Percentiles rank a stretch among this genome's conserved stretches.
Evolutionary conservation across 2,329 filamentous ascomycete genomes (phyloP).

Genomic region (Microdochium paspali): DNA sequence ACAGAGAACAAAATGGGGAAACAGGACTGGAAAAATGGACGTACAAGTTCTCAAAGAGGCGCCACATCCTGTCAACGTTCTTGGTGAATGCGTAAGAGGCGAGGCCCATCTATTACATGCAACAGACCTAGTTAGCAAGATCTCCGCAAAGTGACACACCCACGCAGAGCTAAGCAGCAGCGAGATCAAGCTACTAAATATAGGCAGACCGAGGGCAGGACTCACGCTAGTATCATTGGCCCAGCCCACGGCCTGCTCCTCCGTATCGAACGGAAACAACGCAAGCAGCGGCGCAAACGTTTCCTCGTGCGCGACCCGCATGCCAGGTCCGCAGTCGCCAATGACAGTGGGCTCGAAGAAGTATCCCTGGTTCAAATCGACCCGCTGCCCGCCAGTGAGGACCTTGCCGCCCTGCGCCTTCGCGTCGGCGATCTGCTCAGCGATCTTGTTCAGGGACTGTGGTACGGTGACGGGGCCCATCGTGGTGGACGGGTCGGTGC

Average conservation of each 20-base stretch:
- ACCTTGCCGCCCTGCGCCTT: slow-evolving; percentile 51
- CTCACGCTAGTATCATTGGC: slow-evolving; percentile 43
- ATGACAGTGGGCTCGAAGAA: slow-evolving; percentile 5
- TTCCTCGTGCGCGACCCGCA: slow-evolving; percentile 35
- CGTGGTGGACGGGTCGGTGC: slow-evolving; percentile 43
- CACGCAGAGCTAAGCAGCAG: too few species aligned
- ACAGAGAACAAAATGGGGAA: too few species aligned
- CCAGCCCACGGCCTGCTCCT: slow-evolving; percentile 41
- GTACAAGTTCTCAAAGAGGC: slow-evolving; percentile 43
- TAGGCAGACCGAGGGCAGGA: too few species aligned
- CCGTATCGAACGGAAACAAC: slow-evolving; percentile 44
- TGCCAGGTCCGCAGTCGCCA: slow-evolving; percentile 1
- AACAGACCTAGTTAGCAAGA: too few species aligned
- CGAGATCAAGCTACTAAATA: too few species aligned
- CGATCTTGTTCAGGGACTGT: slow-evolving; percentile 44
- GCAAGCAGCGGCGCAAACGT: slow-evolving; percentile 50
- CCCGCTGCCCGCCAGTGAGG: slow-evolving; percentile 42
- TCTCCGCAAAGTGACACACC: too few species aligned
- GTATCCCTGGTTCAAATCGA: slow-evolving; percentile 6
- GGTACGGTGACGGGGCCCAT: slow-evolving; percentile 52
- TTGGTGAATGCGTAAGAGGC: slow-evolving; percentile 51
- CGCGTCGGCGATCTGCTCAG: slow-evolving; percentile 54
- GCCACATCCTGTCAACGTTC: slow-evolving; percentile 47
- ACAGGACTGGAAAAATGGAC: too few species aligned
- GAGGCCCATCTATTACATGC: slow-evolving; percentile 40